phyloP scores from a whole-genome alignment of 345 rosid genomes.

The Barbarea vulgaris region DNA sequence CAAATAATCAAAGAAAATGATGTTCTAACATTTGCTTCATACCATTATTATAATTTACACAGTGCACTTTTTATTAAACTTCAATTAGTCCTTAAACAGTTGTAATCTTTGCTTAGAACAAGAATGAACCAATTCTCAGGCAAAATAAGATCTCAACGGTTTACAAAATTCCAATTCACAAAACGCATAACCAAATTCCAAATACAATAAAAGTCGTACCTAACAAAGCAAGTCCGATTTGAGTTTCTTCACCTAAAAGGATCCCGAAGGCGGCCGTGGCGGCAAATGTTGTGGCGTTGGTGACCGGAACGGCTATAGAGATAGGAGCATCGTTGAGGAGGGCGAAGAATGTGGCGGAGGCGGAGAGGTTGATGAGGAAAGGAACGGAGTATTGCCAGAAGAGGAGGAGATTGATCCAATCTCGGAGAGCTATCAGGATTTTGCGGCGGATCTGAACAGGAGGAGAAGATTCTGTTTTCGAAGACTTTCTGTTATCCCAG shows the following conservation, averaged over 20 bases:
- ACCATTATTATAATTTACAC: background rate
- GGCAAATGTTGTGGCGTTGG: conserved; percentile 90
- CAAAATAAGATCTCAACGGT: background rate
- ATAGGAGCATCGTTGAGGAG: conserved; percentile 72
- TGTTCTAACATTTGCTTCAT: background rate
- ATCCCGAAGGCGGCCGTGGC: conserved; percentile 83
- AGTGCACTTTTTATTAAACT: background rate
- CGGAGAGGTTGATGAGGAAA: conserved; percentile 79
- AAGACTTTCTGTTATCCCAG: conserved; percentile 54
- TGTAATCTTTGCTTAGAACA: background rate
- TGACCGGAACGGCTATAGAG: conserved; percentile 87
- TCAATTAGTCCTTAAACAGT: background rate
- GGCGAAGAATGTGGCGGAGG: conserved; percentile 86
- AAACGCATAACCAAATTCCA: conserved; percentile 80
- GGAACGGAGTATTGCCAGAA: conserved; percentile 95
- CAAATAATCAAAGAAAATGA: background rate
- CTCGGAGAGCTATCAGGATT: conserved; percentile 44
- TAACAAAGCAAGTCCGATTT: conserved; percentile 54
- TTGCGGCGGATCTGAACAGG: conserved; percentile 39
- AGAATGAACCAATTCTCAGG: background rate
- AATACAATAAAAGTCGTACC: conserved; percentile 68
- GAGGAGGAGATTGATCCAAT: conserved; percentile 62
- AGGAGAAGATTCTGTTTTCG: conserved; percentile 35
- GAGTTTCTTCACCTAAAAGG: conserved; percentile 72
- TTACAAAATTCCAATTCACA: background rate